These are phyloP conservation scores for Malus asiatica DNA, from an alignment of 306 rosid species.

Conservation along the genomic window DNA sequence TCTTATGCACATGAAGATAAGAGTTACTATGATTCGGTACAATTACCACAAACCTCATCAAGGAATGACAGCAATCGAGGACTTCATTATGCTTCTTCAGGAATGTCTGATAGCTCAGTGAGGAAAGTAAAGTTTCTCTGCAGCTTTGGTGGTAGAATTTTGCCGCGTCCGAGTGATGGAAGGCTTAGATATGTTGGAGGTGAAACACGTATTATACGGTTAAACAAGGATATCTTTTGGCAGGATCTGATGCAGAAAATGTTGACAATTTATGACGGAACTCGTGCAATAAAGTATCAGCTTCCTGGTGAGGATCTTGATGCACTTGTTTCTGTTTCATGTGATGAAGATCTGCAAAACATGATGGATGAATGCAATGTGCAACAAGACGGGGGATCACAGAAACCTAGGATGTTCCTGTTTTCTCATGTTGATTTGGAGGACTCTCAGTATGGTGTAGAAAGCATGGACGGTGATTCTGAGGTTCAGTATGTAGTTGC, in stretches of 20 bases:
- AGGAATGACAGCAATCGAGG: constrained; percentile 46
- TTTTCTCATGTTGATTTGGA: constrained; percentile 64
- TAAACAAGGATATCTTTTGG: constrained; percentile 62
- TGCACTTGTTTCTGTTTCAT: constrained; percentile 80
- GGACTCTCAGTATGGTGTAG: constrained; percentile 52
- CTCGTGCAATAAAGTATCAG: constrained; percentile 66
- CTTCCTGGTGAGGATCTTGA: constrained; percentile 95
- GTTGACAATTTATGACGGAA: constrained; percentile 43
- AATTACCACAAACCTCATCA: constrained; percentile 46
- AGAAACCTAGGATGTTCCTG: constrained; percentile 67
- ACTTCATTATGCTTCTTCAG: constrained; percentile 44
- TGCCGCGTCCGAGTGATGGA: constrained; percentile 83
- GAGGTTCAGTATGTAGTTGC: constrained; percentile 78
- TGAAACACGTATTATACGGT: constrained; percentile 64
- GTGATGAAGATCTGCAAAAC: constrained; percentile 79
- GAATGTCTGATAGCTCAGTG: constrained; percentile 39
- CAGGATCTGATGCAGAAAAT: constrained; percentile 61
- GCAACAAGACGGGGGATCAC: constrained; percentile 44
- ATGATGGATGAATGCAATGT: constrained; percentile 84
- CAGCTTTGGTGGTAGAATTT: constrained; percentile 74
- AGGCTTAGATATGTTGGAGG: constrained; percentile 89
- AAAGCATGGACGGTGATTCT: constrained; percentile 58
- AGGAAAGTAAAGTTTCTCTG: constrained; percentile 69
- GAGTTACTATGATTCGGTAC: constrained; percentile 44
- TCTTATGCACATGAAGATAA: constrained; percentile 43